A percentile compares a stretch with the other conserved stretches of the same genome.
phyloP scores from a whole-genome alignment of 1,284 basidiomycete species.

The Wolfiporia cocos region DNA sequence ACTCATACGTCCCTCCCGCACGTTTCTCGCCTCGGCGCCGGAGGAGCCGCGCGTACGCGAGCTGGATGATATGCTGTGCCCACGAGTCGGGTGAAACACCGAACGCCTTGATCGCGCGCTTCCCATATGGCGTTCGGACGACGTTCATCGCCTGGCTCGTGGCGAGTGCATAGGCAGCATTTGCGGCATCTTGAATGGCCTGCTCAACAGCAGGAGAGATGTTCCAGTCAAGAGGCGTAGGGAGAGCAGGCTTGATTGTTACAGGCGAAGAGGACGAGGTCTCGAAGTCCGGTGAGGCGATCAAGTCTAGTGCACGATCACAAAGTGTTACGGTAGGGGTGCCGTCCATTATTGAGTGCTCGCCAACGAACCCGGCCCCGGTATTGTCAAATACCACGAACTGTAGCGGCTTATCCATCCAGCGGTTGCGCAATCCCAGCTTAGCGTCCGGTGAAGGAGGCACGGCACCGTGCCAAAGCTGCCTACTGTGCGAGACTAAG shows the following conservation, averaged over 20 bases:
- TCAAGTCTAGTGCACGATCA: conserved; percentile 64
- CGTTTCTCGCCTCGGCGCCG: conserved; percentile 29
- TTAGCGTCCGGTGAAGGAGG: conserved; percentile 23
- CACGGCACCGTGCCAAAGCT: conserved; percentile 67
- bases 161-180: conserved; percentile 55
- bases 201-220: conserved; percentile 39
- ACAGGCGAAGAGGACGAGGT: conserved; percentile 28
- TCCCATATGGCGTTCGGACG: conserved; percentile 75
- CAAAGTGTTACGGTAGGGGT: conserved; percentile 59
- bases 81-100: conserved; percentile 88
- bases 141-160: conserved; percentile 64
- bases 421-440: conserved; percentile 61
- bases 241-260: conserved; percentile 15
- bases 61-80: conserved; percentile 86
- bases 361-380: conserved; percentile 81
- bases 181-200: conserved; percentile 53
- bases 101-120: conserved; percentile 82
- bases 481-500: conserved; percentile 54
- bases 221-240: conserved; percentile 57
- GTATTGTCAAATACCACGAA: conserved; percentile 79
- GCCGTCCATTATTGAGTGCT: conserved; percentile 91
- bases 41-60: conserved; percentile 74
- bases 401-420: conserved; percentile 83
- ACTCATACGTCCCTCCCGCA: conserved; percentile 78
- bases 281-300: conserved; percentile 55